These are phyloP conservation scores for Corymbia maculata DNA, from an alignment of 345 rosid species.

Conservation along the genomic window DNA sequence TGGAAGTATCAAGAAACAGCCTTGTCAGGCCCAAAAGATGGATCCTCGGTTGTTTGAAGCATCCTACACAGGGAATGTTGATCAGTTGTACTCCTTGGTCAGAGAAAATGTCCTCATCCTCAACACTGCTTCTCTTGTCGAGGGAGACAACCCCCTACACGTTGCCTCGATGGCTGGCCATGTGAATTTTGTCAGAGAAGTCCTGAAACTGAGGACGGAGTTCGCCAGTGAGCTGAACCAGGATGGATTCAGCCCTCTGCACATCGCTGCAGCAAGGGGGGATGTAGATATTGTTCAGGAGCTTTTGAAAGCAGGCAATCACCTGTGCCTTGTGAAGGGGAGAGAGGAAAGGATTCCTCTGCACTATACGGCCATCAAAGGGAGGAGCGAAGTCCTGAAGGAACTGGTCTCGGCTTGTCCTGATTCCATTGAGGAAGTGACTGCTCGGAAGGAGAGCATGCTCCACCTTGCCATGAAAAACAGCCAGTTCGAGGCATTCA, in stretches of 20 bases:
- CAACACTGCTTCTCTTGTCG: not conserved
- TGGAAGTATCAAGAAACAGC: not conserved
- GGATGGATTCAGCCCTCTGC: slow-evolving; percentile 19
- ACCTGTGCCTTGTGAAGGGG: slow-evolving; percentile 27
- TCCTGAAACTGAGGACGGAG: slow-evolving; percentile 1
- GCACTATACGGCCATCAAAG: slow-evolving; percentile 23
- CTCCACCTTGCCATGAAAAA: slow-evolving; percentile 26
- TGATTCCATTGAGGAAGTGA: slow-evolving; percentile 8
- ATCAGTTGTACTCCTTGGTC: not conserved
- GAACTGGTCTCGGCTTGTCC: slow-evolving; percentile 18
- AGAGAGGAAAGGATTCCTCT: slow-evolving; percentile 27
- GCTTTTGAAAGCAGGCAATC: slow-evolving; percentile 11
- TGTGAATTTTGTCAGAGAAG: slow-evolving; percentile 11
- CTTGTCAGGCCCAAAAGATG: not conserved
- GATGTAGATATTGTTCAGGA: slow-evolving; percentile 10
- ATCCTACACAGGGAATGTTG: not conserved
- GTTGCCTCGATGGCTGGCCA: slow-evolving; percentile 19
- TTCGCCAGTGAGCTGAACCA: slow-evolving; percentile 13
- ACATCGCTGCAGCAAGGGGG: slow-evolving; percentile 15
- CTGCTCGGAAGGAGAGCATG: slow-evolving; percentile 17
- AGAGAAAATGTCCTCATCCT: not conserved
- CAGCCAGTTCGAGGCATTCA: slow-evolving; percentile 17
- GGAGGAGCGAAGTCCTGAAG: slow-evolving; percentile 12
- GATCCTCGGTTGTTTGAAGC: slow-evolving; percentile 9
- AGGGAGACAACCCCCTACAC: slow-evolving; percentile 17